Percentiles rank a stretch among this genome's conserved stretches.
phyloP scores from a whole-genome alignment of 2,329 filamentous ascomycete genomes.

The Thelonectria blattea region DNA sequence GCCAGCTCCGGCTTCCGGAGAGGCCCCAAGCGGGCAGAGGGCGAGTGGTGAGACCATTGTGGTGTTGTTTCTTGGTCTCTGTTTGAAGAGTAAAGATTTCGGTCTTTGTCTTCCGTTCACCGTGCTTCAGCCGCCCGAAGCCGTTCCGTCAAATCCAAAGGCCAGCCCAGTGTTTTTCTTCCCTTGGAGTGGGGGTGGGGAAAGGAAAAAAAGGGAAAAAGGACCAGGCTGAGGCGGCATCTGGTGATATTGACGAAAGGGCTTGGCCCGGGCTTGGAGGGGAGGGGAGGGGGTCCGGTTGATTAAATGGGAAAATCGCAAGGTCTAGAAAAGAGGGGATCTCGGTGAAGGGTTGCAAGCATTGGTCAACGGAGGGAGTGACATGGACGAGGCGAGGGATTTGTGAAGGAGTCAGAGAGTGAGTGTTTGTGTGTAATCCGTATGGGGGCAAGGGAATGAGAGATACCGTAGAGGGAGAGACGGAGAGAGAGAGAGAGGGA shows the following conservation, averaged over 20 bases:
- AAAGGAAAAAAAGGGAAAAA: not conserved
- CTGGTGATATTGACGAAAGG: constrained; percentile 5
- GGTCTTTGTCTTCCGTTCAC: constrained; percentile 22
- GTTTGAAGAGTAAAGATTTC: not conserved
- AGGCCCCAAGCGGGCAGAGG: not conserved
- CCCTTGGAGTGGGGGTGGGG: constrained; percentile 22
- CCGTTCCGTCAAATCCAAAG: not conserved
- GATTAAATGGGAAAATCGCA: not conserved
- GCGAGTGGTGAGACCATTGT: constrained; percentile 14
- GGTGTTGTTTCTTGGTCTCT: not conserved
- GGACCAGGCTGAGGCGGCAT: constrained; percentile 10
- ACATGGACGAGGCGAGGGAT: constrained; percentile 7
- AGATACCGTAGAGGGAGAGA: too few species aligned
- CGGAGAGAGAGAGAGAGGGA: too few species aligned
- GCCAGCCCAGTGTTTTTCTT: not conserved
- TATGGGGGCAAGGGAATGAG: too few species aligned
- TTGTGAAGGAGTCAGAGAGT: too few species aligned
- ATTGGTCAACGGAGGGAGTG: not conserved
- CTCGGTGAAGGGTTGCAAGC: constrained; percentile 4
- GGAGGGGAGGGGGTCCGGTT: not conserved
- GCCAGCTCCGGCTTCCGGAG: constrained; percentile 6
- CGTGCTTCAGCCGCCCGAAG: constrained; percentile 13
- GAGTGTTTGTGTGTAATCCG: too few species aligned
- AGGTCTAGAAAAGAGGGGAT: not conserved
- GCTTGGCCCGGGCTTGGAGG: not conserved